Evolutionary conservation across 1,139 yeast species (phyloP), one percentile per base, ranked within the genome.

Genomic region (Kodamaea plutei): DNA sequence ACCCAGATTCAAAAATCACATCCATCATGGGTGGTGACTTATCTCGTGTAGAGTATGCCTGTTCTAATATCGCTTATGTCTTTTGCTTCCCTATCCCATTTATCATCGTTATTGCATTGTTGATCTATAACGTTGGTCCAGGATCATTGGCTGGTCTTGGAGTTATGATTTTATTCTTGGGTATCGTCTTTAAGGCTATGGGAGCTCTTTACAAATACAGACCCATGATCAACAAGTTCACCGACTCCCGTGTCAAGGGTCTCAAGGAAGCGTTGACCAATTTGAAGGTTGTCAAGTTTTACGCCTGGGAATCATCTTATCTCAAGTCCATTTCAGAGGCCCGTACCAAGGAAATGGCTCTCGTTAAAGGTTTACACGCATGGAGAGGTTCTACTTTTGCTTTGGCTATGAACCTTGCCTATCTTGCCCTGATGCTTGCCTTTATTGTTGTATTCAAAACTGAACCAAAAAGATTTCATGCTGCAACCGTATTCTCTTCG

Each of bases 401-500:
- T 1, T 52, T 71, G 38, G 73, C 81, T 6, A 58, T 76, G 48
- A 66, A 80, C 3, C 64, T 84, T 32, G 81, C 93, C 0, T 66
- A 73, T 12, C 54, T 84, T 39, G 76, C 89, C 1, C 81, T 93
- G 3, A 68, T 83, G 72, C 65, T 79, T 2, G 72, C 95, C 0
- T 88, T 87, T 49, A 72, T 87, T 41, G 79, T 79, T 0, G 59
- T 84, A 43, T 80, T 79, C 43, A 77, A 71, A 24, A 58, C 78
- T 4, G 47, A 43, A 9, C 31, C 39, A 40, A 56, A 64, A 15
- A 48, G 48, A n/a, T 68, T 76, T 41, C 65, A 68, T 38, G 80
- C 94, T 1, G 89, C 87, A 2, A 61, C 71, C 20, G 76, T 87
- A n/a, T 88, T 88, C 50, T 74, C 96, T 0, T 81, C 95, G 8